Evolutionary conservation across 164 flowering plant genomes (phyloP), one percentile per base, ranked within the genome.

Genomic region (Dillenia suffruticosa): DNA sequence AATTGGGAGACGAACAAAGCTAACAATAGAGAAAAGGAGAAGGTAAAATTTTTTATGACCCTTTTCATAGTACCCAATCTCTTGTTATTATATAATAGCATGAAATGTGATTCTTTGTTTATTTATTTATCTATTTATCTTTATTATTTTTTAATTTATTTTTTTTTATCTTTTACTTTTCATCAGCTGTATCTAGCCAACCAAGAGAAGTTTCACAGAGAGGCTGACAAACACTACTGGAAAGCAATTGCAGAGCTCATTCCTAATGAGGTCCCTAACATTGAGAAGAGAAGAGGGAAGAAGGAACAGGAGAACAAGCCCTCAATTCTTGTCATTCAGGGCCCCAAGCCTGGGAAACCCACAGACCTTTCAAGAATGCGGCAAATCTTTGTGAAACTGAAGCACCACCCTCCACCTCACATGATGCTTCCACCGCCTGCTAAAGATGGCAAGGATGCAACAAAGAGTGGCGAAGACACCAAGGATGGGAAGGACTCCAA

Each of bases 321-420:
- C 26, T 82, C 90, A 2, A 72, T 94, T 63, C 79, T 84, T 12
- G 85, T 94, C 45, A 56, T 90, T 19, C 96, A 88, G 65, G 96
- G 96, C 16, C 98, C 98, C 16, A 88, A 89, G 71, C 95, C 98
- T 14, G 95, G 96, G n/a, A 92, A 88, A 70, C 97, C 94, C 19
- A 93, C 96, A 24, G 97, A 92, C 72, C 90, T 89, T 54, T 80
- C 91, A 48, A 83, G 98, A 66, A 73, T 92, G 92, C 82, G 95
- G 55, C 98, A 92, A 8, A 75, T 92, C 17, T 81, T 89, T 19
- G 24, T 88, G 74, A 92, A 88, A 79, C 82, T 92, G 72, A 92
- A 92, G 81, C 96, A 89, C 70, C 75, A 77, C 19, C 92, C 96
- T 11, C 96, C 97, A 56, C 87, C 96, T 63, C 98, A 92, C 74